Percentiles rank a stretch among this genome's conserved stretches.
These are phyloP conservation scores for Babesia microti DNA, from an alignment of 169 alveolate species.

Conservation along the genomic window DNA sequence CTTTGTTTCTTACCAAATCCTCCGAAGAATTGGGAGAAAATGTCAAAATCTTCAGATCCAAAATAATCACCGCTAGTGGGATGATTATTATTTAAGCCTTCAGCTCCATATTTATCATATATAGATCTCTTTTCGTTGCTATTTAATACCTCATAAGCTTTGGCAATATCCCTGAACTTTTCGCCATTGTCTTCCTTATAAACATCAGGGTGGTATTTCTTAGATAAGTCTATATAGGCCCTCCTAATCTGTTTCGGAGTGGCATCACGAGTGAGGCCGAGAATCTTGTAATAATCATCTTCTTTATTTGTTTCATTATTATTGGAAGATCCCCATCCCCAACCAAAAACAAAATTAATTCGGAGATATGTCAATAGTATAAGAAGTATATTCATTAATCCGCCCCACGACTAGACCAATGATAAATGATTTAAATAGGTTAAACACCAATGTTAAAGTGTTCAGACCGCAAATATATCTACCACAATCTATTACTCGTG, in stretches of 20 bases:
- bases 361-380: too few relatives aligned
- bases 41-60: slow-evolving; percentile 40
- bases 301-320: too few relatives aligned
- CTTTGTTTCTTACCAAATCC: slow-evolving; percentile 27
- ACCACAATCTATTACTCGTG: too few relatives aligned
- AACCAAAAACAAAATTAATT: too few relatives aligned
- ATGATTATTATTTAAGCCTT: slow-evolving; percentile 65
- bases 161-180: slow-evolving; percentile 73
- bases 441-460: too few relatives aligned
- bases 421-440: too few relatives aligned
- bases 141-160: slow-evolving; percentile 81
- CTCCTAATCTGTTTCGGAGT: slow-evolving; percentile 77
- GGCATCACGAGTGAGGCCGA: slow-evolving; percentile 62
- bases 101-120: slow-evolving; percentile 81
- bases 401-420: too few relatives aligned
- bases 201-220: slow-evolving; percentile 83
- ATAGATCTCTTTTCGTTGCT: slow-evolving; percentile 74
- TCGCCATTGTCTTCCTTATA: slow-evolving; percentile 68
- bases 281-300: slow-evolving; percentile 31
- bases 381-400: too few relatives aligned
- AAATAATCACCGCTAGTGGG: slow-evolving; percentile 33
- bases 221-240: slow-evolving; percentile 70
- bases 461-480: too few relatives aligned
- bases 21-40: slow-evolving; percentile 54
- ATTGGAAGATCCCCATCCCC: too few relatives aligned